phyloP scores from a whole-genome alignment of 306 rosid species.

The Cyamopsis tetragonoloba region DNA sequence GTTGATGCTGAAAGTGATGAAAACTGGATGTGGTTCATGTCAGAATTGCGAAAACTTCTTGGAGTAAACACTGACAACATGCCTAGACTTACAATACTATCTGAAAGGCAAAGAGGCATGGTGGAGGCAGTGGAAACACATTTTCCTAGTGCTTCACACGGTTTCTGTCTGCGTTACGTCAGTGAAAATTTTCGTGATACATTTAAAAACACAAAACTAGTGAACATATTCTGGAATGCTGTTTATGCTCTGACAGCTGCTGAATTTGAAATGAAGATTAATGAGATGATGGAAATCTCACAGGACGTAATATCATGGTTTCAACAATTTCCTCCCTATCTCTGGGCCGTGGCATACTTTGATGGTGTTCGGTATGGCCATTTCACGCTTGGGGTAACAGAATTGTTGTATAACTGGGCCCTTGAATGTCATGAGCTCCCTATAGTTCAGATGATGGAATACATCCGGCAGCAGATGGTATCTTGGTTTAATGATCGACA shows the following conservation, averaged over 20 bases:
- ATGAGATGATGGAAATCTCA: constrained; percentile 87
- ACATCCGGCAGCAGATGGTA: constrained; percentile 69
- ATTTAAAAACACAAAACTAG: constrained; percentile 89
- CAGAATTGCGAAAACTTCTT: constrained; percentile 90
- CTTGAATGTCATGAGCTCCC: constrained; percentile 99
- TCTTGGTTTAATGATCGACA: constrained; percentile 77
- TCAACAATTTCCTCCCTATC: constrained; percentile 83
- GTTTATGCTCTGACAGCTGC: constrained; percentile 93
- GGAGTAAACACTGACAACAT: constrained; percentile 94
- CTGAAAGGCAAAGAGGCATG: constrained; percentile 78
- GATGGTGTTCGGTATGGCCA: constrained; percentile 95
- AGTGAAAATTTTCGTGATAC: constrained; percentile 96
- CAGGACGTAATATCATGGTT: constrained; percentile 85
- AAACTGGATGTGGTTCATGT: constrained; percentile 99
- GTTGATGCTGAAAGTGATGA: constrained; percentile 90
- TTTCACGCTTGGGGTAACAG: constrained; percentile 84
- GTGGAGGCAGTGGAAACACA: constrained; percentile 94
- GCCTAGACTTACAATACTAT: constrained; percentile 91
- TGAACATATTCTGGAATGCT: constrained; percentile 96
- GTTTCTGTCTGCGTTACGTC: constrained; percentile 82
- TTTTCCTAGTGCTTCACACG: constrained; percentile 90
- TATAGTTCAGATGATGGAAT: constrained; percentile 93
- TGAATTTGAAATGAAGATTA: constrained; percentile 84
- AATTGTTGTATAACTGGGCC: constrained; percentile 94
- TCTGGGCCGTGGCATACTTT: constrained; percentile 96